Base-by-base conservation (phyloP, 106 monocot species). In the Dactylorhiza incarnata region DNA sequence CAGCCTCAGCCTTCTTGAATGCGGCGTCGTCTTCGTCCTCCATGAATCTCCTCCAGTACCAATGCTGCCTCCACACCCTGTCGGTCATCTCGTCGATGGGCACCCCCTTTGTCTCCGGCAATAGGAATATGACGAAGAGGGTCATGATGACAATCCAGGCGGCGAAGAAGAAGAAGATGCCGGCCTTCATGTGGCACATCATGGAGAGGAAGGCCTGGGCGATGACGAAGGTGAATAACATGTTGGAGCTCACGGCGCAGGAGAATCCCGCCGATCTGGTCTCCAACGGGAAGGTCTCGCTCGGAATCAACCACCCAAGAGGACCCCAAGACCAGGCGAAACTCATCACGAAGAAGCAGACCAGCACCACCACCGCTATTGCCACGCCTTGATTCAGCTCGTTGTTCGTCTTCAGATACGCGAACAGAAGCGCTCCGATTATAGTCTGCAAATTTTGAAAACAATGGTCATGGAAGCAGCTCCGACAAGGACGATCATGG, bases 301-400 rank as follows among this genome's bases (percentile, higher is more conserved):
- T 82, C 2, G 82, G 82, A 20, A 82, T 82, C 73, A 82, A 20
- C 82, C 82, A 82, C 0, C 82, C 82, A 4, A 82, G 76, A 24
- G 82, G 82, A 0, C 82, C 82, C 82, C 82, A 82, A 1, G 77
- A 77, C 82, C 82, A 82, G 7, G 82, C 82, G 13, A 82, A 82
- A 49, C 82, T 82, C 16, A 63, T 72, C 23, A 77, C 82, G 48
- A 63, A 82, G 2, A 73, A 20, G 48, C 82, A 82, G 3, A 82
- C 77, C 12, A 77, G n/a, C 2, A 73, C 6, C 17, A 82, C 82
- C 13, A 77, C 82, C 24, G 14, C 43, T 4, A 73, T 26, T 5
- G 82, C 82, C 10, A 73, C 20, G 0, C 45, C 12, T 5, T 6
- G 14, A 9, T 62, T 3, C 6, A 82, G 82, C 4, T 19, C 25